These are phyloP conservation scores for Neurospora africana DNA, from an alignment of 495 filamentous ascomycete species.

Conservation along the genomic window DNA sequence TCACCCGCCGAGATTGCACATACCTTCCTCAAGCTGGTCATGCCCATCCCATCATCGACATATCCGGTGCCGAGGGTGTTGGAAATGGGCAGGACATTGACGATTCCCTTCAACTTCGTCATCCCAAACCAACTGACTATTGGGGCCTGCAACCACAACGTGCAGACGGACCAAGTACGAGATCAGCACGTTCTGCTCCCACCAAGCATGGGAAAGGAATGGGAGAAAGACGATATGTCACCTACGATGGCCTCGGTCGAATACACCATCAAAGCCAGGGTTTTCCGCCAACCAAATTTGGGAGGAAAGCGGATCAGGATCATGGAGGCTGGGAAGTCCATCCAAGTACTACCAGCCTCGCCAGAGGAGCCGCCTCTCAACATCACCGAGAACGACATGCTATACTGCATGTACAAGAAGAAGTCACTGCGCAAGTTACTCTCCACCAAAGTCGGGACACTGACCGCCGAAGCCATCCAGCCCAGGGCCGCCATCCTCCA, in stretches of 20 bases:
- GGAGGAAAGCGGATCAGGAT: constrained; percentile 22
- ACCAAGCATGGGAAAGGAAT: constrained; percentile 63
- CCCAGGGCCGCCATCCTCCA: constrained; percentile 56
- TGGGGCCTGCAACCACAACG: constrained; percentile 37
- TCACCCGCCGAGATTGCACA: constrained; percentile 35
- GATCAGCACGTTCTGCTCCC: constrained; percentile 69
- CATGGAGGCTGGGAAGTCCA: constrained; percentile 42
- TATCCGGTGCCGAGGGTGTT: constrained; percentile 64
- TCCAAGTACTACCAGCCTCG: constrained; percentile 67
- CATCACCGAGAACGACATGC: constrained; percentile 43
- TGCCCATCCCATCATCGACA: constrained; percentile 59
- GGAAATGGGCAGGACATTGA: constrained; percentile 55
- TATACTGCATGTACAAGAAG: constrained; percentile 60
- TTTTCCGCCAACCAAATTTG: constrained; percentile 28
- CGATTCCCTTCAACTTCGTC: constrained; percentile 78
- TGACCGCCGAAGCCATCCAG: constrained; percentile 64
- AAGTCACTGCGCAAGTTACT: constrained; percentile 73
- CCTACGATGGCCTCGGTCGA: constrained; percentile 70
- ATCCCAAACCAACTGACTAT: constrained; percentile 64
- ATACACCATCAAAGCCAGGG: constrained; percentile 59
- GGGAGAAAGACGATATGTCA: constrained; percentile 65
- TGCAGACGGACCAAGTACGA: constrained; percentile 45
- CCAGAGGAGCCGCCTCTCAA: constrained; percentile 70
- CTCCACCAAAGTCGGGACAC: constrained; percentile 59
- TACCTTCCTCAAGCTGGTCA: constrained; percentile 68